A percentile compares a stretch with the other conserved stretches of the same genome.
phyloP scores from a whole-genome alignment of 2,329 filamentous ascomycete genomes.

The Exserohilum turcica region DNA sequence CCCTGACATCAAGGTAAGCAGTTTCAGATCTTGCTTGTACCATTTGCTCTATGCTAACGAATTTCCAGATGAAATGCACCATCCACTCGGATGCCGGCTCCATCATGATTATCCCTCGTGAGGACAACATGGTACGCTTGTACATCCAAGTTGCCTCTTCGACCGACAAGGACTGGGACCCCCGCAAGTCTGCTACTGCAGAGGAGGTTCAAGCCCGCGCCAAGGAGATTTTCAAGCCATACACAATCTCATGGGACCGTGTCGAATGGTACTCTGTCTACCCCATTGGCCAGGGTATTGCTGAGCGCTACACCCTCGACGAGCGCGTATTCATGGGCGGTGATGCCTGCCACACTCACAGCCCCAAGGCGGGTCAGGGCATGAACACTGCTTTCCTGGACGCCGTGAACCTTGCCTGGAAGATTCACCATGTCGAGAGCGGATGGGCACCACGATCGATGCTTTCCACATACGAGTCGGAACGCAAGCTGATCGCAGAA shows the following conservation, averaged over 20 bases:
- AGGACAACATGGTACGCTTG: constrained; percentile 60
- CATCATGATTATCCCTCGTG: constrained; percentile 66
- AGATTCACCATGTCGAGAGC: constrained; percentile 86
- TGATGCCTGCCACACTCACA: constrained; percentile 67
- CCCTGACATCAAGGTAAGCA: constrained; percentile 63
- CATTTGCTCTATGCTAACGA: constrained; percentile 12
- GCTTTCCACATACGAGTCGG: constrained; percentile 82
- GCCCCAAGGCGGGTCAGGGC: constrained; percentile 67
- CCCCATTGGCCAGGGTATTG: constrained; percentile 68
- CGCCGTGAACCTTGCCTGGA: constrained; percentile 92
- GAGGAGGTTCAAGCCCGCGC: constrained; percentile 64
- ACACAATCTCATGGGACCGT: constrained; percentile 66
- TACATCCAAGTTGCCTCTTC: constrained; percentile 67
- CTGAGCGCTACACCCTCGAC: constrained; percentile 67
- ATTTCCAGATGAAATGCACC: constrained; percentile 65
- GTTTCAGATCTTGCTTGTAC: not conserved
- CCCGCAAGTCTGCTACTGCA: constrained; percentile 63
- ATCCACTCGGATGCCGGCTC: constrained; percentile 68
- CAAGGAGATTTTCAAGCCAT: constrained; percentile 64
- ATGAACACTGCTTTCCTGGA: constrained; percentile 66
- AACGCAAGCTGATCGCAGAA: constrained; percentile 84
- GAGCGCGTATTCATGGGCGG: constrained; percentile 70
- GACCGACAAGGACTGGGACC: constrained; percentile 65
- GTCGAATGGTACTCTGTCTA: constrained; percentile 71
- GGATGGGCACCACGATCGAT: constrained; percentile 78